phyloP scores from a whole-genome alignment of 306 rosid genomes.

The Ammopiptanthus mongolicus region DNA sequence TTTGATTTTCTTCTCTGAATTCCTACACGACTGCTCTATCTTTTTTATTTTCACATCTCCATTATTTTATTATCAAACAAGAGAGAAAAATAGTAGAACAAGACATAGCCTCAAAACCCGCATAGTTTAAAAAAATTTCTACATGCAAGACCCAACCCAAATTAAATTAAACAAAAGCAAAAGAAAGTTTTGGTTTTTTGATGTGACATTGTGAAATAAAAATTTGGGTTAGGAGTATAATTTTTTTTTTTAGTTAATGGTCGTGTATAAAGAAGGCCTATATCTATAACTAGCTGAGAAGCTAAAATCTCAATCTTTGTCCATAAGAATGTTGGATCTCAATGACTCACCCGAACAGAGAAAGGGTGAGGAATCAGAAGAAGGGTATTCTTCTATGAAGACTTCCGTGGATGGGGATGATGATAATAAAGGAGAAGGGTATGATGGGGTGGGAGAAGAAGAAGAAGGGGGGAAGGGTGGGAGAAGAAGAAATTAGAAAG shows the following conservation, averaged over 20 bases:
- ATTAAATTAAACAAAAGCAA: neutral
- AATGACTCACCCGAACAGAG: constrained; percentile 75
- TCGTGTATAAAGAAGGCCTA: neutral
- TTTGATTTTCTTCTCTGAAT: constrained; percentile 24
- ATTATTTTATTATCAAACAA: neutral
- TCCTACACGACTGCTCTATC: neutral
- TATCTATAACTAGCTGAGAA: neutral
- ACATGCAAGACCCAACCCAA: neutral
- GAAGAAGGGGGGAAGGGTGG: no score
- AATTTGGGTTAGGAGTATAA: neutral
- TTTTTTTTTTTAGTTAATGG: neutral
- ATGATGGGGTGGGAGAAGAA: no score
- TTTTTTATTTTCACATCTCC: neutral
- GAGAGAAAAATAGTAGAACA: neutral
- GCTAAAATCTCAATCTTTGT: neutral
- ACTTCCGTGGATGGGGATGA: constrained; percentile 59
- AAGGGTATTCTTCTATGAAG: constrained; percentile 58
- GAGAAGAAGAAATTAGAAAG: no score
- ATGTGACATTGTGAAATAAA: neutral
- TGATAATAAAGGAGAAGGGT: constrained; percentile 52
- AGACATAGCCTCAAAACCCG: no score
- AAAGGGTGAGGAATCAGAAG: constrained; percentile 51
- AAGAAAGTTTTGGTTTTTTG: constrained; percentile 16
- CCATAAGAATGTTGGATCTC: constrained; percentile 91
- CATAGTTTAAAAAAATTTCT: no score